A percentile compares a stretch with the other conserved stretches of the same genome.
Conservation (phyloP, 306 rosid genomes). For the Mimosa pudica region DNA sequence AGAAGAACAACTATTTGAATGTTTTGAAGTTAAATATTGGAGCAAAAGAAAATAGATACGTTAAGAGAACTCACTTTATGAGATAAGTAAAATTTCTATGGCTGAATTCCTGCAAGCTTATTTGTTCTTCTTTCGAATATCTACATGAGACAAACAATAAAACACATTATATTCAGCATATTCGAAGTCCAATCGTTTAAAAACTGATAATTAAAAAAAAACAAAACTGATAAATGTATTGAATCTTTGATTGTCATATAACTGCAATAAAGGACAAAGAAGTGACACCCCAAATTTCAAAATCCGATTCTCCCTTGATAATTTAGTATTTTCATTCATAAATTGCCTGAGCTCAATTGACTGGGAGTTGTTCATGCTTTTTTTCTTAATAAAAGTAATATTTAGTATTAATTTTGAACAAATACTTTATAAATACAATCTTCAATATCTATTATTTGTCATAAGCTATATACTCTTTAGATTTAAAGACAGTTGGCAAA, state of each 20-base stretch:
- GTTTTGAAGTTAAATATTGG: background rate
- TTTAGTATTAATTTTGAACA: background rate
- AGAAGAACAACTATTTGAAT: background rate
- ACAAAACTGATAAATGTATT: background rate
- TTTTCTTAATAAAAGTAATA: background rate
- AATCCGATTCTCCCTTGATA: background rate
- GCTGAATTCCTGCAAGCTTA: slow-evolving; percentile 51
- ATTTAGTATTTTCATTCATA: background rate
- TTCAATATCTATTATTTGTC: too few species aligned
- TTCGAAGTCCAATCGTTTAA: slow-evolving; percentile 7
- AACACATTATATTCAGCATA: slow-evolving; percentile 3
- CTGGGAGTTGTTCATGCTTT: background rate
- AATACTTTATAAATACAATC: background rate
- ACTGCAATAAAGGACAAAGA: background rate
- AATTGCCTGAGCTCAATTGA: background rate
- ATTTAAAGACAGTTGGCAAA: too few species aligned
- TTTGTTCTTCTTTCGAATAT: slow-evolving; percentile 91
- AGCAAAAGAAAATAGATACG: background rate
- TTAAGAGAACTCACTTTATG: slow-evolving; percentile 62
- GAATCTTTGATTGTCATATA: background rate
- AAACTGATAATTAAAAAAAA: background rate
- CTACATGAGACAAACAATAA: slow-evolving; percentile 43
- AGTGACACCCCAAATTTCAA: background rate
- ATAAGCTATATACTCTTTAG: too few species aligned
- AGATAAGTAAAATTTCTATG: slow-evolving; percentile 78